Percentiles rank a stretch among this genome's conserved stretches.
phyloP scores from a whole-genome alignment of 345 rosid genomes.

The Microthlaspi erraticum region DNA sequence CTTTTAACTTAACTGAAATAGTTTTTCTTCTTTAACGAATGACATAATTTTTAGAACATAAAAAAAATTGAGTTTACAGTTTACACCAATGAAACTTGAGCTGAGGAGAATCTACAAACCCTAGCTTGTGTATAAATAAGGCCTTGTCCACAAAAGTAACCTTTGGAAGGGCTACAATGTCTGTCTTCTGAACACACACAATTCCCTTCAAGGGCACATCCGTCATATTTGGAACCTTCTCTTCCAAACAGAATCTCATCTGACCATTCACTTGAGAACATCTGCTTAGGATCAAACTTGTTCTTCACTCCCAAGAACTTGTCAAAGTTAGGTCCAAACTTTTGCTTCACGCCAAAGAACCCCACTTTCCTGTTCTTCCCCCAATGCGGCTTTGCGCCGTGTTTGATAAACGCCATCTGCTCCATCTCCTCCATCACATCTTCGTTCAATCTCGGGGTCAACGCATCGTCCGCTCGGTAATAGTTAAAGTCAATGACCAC shows the following conservation, averaged over 20 bases:
- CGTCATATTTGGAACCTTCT: constrained; percentile 55
- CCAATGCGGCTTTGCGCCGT: constrained; percentile 92
- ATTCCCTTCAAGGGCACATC: constrained; percentile 83
- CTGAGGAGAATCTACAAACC: constrained; percentile 63
- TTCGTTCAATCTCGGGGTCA: constrained; percentile 71
- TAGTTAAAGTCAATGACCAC: constrained; percentile 81
- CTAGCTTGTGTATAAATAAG: constrained; percentile 68
- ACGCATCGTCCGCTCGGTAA: constrained; percentile 62
- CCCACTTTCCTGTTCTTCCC: constrained; percentile 78
- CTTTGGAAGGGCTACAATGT: constrained; percentile 71
- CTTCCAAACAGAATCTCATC: constrained; percentile 64
- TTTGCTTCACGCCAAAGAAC: constrained; percentile 62
- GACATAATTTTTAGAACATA: background rate
- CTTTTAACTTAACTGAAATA: background rate
- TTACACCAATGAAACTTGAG: constrained; percentile 8
- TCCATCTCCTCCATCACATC: constrained; percentile 88
- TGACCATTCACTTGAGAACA: constrained; percentile 86
- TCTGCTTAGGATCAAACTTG: constrained; percentile 62
- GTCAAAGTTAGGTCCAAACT: constrained; percentile 50
- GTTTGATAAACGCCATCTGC: constrained; percentile 81
- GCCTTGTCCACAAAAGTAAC: constrained; percentile 71
- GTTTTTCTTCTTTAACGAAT: background rate
- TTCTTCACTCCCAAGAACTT: constrained; percentile 65
- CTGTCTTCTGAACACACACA: constrained; percentile 82
- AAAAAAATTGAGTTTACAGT: background rate